phyloP scores from a whole-genome alignment of 2,329 filamentous ascomycete genomes.

The Leptosphaerulina australis region DNA sequence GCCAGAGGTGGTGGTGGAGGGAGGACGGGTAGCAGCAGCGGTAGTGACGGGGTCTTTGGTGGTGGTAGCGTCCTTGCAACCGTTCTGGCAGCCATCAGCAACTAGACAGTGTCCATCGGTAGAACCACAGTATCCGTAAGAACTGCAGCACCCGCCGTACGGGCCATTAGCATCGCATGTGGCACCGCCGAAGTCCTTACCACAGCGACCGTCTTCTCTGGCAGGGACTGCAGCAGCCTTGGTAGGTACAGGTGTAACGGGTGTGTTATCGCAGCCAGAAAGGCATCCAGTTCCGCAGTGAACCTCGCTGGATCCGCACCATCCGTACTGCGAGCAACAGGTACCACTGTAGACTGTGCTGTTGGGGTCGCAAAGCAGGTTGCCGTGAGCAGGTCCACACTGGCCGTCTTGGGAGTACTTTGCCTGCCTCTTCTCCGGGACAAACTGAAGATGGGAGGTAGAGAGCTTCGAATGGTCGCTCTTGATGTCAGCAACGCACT shows the following conservation, averaged over 20 bases:
- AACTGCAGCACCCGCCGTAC: slow-evolving; percentile 50
- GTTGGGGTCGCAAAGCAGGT: slow-evolving; percentile 52
- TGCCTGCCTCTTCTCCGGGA: slow-evolving; percentile 38
- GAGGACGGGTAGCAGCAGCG: slow-evolving; percentile 34
- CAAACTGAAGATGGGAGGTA: slow-evolving; percentile 30
- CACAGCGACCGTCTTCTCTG: slow-evolving; percentile 50
- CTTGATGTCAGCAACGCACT: slow-evolving; percentile 37
- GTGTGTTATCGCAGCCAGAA: slow-evolving; percentile 38
- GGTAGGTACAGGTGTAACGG: slow-evolving; percentile 15
- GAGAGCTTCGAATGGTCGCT: slow-evolving; percentile 36
- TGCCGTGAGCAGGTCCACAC: slow-evolving; percentile 50
- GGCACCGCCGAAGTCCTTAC: slow-evolving; percentile 48
- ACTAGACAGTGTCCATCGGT: slow-evolving; percentile 47
- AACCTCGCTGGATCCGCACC: slow-evolving; percentile 53
- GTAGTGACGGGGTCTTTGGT: slow-evolving; percentile 12
- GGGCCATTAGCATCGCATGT: slow-evolving; percentile 49
- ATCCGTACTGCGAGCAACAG: slow-evolving; percentile 54
- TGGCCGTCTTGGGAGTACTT: slow-evolving; percentile 49
- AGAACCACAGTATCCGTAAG: slow-evolving; percentile 44
- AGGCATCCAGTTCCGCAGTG: slow-evolving; percentile 48
- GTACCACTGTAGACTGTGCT: slow-evolving; percentile 53
- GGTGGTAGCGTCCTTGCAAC: slow-evolving; percentile 38
- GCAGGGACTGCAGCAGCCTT: slow-evolving; percentile 13
- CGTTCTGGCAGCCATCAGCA: slow-evolving; percentile 50
- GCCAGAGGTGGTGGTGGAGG: slow-evolving; percentile 42